A percentile compares a stretch with the other conserved stretches of the same genome.
Evolutionary conservation across 2,329 filamentous ascomycete species (phyloP).

Genomic region (Sporothrix dimorphospora): DNA sequence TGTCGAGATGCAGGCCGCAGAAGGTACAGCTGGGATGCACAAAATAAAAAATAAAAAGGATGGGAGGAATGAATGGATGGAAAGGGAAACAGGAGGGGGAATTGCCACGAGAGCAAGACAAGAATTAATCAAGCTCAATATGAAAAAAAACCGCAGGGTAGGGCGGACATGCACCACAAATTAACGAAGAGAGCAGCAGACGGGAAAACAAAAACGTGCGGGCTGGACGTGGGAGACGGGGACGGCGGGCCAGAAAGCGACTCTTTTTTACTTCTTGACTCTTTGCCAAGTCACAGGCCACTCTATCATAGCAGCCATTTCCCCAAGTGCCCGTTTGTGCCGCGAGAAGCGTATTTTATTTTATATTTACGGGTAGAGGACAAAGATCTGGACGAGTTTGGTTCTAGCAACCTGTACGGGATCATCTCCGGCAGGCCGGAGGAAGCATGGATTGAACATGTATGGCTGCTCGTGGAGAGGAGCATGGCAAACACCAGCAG

Average conservation of each 20-base stretch:
- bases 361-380: background rate
- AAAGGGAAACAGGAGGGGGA: background rate
- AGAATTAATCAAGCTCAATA: conserved; percentile 1
- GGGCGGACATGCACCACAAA: background rate
- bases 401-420: background rate
- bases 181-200: conserved; percentile 7
- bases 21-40: background rate
- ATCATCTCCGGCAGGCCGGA: background rate
- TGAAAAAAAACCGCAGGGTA: background rate
- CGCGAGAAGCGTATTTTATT: conserved; percentile 1
- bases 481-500: background rate
- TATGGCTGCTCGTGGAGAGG: background rate
- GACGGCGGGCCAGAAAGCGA: background rate
- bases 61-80: background rate
- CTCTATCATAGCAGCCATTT: background rate
- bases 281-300: background rate
- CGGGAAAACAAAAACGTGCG: background rate
- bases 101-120: background rate
- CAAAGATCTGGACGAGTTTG: background rate
- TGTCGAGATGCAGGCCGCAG: background rate
- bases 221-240: background rate
- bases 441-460: background rate
- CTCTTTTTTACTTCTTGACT: background rate
- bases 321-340: conserved; percentile 7
- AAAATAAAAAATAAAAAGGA: background rate